Percentiles rank a stretch among this genome's conserved stretches.
Conservation (phyloP, 2,329 filamentous ascomycete species). For the Alternaria ventricosa region DNA sequence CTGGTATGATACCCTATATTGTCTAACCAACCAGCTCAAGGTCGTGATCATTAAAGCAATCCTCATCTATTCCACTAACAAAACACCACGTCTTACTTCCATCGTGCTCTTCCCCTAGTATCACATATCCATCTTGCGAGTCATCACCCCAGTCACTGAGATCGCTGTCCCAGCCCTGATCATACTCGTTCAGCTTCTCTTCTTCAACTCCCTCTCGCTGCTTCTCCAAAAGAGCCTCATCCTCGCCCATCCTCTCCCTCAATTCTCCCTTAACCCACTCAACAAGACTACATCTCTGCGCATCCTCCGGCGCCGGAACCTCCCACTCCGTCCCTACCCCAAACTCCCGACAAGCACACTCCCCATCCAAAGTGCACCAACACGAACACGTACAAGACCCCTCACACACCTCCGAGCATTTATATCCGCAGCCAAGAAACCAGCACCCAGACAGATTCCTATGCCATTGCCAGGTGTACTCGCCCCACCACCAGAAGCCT, state of each 20-base stretch:
- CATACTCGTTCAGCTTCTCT: background rate
- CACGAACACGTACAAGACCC: background rate
- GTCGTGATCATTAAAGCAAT: background rate
- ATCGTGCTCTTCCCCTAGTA: background rate
- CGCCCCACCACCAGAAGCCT: constrained; percentile 13
- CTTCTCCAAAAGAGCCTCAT: background rate
- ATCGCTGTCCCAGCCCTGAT: background rate
- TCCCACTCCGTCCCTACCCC: background rate
- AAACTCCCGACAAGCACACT: constrained; percentile 12
- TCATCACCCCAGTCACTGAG: background rate
- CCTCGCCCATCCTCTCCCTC: background rate
- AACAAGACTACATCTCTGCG: constrained; percentile 7
- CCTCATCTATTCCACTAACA: background rate
- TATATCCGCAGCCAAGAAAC: background rate
- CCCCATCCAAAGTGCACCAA: background rate
- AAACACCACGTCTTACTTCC: constrained; percentile 10
- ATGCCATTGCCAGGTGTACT: constrained; percentile 18
- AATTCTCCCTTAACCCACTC: constrained; percentile 10
- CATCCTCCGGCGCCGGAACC: constrained; percentile 5
- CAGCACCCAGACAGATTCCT: constrained; percentile 16
- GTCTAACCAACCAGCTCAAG: background rate
- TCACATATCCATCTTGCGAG: background rate
- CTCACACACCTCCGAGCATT: background rate
- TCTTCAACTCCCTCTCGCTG: background rate
- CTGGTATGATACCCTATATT: background rate